phyloP scores from a whole-genome alignment of 176 grass and related monocot genomes.

The Triticum dicoccoides region DNA sequence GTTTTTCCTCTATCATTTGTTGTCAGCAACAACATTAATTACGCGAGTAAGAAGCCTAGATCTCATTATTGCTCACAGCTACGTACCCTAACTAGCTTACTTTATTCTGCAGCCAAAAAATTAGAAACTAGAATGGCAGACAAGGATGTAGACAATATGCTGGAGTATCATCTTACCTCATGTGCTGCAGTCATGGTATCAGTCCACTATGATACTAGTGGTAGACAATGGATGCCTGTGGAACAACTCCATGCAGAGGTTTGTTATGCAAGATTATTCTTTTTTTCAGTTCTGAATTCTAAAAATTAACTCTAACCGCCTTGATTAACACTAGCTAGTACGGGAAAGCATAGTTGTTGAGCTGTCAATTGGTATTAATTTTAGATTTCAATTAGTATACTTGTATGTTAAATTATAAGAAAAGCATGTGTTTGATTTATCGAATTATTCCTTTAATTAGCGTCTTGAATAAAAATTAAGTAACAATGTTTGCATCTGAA shows the following conservation, averaged over 20 bases:
- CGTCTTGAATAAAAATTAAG: neutral
- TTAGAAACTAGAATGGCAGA: constrained; percentile 26
- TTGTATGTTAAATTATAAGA: neutral
- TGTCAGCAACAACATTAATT: neutral
- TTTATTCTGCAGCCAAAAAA: constrained; percentile 27
- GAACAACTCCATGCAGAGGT: constrained; percentile 58
- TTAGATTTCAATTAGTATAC: neutral
- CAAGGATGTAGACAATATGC: constrained; percentile 36
- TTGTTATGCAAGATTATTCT: constrained; percentile 27
- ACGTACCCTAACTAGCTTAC: neutral
- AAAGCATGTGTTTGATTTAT: neutral
- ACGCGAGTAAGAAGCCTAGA: neutral
- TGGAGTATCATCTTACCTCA: constrained; percentile 45
- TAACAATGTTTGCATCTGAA: neutral
- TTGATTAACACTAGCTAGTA: neutral
- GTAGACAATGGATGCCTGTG: constrained; percentile 42
- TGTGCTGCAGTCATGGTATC: constrained; percentile 39
- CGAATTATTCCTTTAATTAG: neutral
- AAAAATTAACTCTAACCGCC: neutral
- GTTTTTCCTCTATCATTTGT: neutral
- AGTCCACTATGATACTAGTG: constrained; percentile 25
- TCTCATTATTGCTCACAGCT: neutral
- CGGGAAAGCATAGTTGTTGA: neutral
- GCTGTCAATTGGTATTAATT: neutral
- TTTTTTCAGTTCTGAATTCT: constrained; percentile 1